These are phyloP conservation scores for Brassica incana DNA, from an alignment of 345 rosid species.

Conservation along the genomic window DNA sequence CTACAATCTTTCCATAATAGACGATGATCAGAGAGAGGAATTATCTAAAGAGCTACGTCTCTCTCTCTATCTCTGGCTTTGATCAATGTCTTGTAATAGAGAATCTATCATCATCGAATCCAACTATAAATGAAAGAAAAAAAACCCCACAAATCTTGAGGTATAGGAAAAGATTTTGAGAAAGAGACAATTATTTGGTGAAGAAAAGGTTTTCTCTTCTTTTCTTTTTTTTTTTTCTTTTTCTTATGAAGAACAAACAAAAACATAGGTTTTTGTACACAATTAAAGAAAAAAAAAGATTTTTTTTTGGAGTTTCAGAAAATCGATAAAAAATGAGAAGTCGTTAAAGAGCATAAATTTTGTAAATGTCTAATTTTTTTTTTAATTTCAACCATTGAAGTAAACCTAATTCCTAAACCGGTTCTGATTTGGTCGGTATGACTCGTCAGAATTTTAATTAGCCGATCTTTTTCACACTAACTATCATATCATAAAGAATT, in stretches of 20 bases:
- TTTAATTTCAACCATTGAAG: too few species aligned
- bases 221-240: neutral
- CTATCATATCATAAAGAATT: too few species aligned
- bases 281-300: neutral
- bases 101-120: constrained; percentile 30
- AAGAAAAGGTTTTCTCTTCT: neutral
- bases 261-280: neutral
- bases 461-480: too few species aligned
- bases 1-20: neutral
- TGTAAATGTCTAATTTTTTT: too few species aligned
- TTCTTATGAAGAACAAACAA: neutral
- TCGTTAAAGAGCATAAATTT: too few species aligned
- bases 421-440: too few species aligned
- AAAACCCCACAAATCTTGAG: constrained; percentile 14
- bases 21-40: neutral
- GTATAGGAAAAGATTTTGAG: neutral
- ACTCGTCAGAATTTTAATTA: too few species aligned
- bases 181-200: constrained; percentile 29
- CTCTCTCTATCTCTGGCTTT: neutral
- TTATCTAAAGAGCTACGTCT: constrained; percentile 3
- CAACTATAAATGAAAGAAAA: constrained; percentile 10
- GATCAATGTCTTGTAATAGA: constrained; percentile 27
- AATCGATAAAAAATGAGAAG: too few species aligned
- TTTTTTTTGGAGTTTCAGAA: too few species aligned
- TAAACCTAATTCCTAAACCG: too few species aligned